Evolutionary conservation across 2,329 filamentous ascomycete species (phyloP), one percentile per base, ranked within the genome.

Genomic region (Fusarium lateritium): DNA sequence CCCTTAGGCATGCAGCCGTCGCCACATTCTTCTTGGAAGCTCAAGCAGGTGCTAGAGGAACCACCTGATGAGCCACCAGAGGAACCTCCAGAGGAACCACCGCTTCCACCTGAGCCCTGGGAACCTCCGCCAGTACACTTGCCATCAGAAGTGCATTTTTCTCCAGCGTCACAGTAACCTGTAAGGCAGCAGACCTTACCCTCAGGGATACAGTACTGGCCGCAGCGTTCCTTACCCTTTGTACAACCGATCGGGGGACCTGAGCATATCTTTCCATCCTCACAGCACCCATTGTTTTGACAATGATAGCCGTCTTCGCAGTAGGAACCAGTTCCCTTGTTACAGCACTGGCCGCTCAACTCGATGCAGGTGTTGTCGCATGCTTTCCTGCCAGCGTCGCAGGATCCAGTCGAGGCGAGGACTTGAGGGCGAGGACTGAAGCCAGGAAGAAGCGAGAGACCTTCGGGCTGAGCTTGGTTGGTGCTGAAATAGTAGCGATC

Each of bases 321-420:
- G 61, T 75, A 80, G 15, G 72, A 58, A 34, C 77, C 76, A 17
- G 62, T 61, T 46, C 75, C 71, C 40, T 54, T 59, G 60, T 40
- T 49, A 52, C 79, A 80, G 69, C 79, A 81, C n/a, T 58, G 22
- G 14, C 65, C 73, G 10, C 52, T 56, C 10, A 63, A n/a, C 17
- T 75, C 72, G 60, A 80, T 78, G 56, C 79, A 81, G 22, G 67
- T 54, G 47, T 40, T 55, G 54, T 77, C 78, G 46, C 79, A 81
- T 8, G 50, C 21, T 7, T 64, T 67, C 52, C 74, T 54, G 40
- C 68, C 61, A 10, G 62, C 7, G 13, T 57, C 57, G 45, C 78
- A 79, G 31, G 62, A 60, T 11, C 34, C 62, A 5, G 55, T 45
- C 22, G 66, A 36, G 39, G 63, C 67, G 34, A 77, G 45, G 38